Base-by-base conservation (phyloP, 202 grass and related monocot species). In the Schoenoplectus triqueter region DNA sequence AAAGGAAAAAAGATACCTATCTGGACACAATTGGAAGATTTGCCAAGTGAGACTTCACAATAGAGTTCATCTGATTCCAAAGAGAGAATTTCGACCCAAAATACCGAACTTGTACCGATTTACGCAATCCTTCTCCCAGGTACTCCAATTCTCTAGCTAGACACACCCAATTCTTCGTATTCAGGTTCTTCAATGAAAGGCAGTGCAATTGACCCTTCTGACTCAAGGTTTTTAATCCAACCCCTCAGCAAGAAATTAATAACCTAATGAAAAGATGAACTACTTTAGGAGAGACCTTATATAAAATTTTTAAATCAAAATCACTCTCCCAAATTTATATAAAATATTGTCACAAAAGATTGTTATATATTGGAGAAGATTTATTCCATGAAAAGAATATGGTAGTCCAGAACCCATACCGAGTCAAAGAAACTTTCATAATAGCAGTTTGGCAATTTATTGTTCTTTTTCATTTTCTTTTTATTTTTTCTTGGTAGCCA, bases 151-250 rank as follows among this genome's bases (percentile, higher is more conserved):
- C 93, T 88, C 57, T 88, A 0, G 69, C 57, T 88, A 0, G 69
- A 90, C 8, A 90, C 80, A 64, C 86, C 92, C 44, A 87, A 5
- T 86, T 86, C 88, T 82, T 73, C 82, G 55, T 87, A 85, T 69
- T 87, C 86, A 41, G 88, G 73, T 70, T 93, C 95, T 89, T 96
- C 96, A 22, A 96, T 77, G 82, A 99, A 90, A 11, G 93, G 93
- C 47, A 99, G 80, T 47, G 85, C 82, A 20, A 89, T 14, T 54
- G 87, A 87, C 63, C 93, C 93, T 6, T 89, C 81, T 2, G 96
- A 99, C 66, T 99, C 96, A 15, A 99, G 90, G 77, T 92, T 99
- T 82, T 91, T 92, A 75, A 96, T 86, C 93, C 96, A 99, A 50
- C 96, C 96, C 50, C 96, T 89, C 45, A 96, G 88, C 59, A 96